A percentile compares a stretch with the other conserved stretches of the same genome.
phyloP scores from a whole-genome alignment of 2,329 filamentous ascomycete genomes.

The Diaporthe caulivora region DNA sequence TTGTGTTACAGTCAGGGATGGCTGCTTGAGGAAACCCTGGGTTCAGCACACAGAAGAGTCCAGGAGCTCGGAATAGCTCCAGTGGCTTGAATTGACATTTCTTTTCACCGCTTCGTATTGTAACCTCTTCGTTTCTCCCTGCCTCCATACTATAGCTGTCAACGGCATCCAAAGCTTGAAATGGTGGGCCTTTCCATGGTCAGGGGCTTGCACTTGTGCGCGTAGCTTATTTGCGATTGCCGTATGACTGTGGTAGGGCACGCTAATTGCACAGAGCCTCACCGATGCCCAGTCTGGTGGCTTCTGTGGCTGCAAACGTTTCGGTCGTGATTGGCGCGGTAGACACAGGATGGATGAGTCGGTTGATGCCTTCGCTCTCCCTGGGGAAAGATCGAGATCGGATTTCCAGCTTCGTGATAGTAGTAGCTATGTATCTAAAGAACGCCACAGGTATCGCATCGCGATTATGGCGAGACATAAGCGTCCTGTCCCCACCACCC shows the following conservation, averaged over 20 bases:
- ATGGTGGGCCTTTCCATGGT: neutral
- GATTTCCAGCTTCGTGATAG: neutral
- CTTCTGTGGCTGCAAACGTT: conserved; percentile 16
- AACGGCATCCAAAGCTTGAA: conserved; percentile 21
- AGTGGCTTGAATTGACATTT: neutral
- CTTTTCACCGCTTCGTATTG: neutral
- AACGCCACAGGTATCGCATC: neutral
- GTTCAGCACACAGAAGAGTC: neutral
- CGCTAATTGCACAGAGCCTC: conserved; percentile 15
- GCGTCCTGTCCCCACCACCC: neutral
- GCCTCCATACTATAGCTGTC: conserved; percentile 18
- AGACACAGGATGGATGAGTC: neutral
- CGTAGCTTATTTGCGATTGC: neutral
- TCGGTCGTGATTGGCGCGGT: conserved; percentile 17
- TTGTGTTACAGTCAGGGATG: conserved; percentile 27
- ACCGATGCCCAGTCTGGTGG: conserved; percentile 9
- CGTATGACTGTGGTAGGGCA: neutral
- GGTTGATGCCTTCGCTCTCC: neutral
- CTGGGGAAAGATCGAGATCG: conserved; percentile 7
- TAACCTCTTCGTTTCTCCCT: neutral
- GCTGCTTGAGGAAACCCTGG: neutral
- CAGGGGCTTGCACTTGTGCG: neutral
- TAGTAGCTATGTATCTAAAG: neutral
- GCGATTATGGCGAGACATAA: neutral
- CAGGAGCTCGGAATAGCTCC: conserved; percentile 11